phyloP scores from a whole-genome alignment of 2,329 filamentous ascomycete genomes.

The Phialocephala sp. region DNA sequence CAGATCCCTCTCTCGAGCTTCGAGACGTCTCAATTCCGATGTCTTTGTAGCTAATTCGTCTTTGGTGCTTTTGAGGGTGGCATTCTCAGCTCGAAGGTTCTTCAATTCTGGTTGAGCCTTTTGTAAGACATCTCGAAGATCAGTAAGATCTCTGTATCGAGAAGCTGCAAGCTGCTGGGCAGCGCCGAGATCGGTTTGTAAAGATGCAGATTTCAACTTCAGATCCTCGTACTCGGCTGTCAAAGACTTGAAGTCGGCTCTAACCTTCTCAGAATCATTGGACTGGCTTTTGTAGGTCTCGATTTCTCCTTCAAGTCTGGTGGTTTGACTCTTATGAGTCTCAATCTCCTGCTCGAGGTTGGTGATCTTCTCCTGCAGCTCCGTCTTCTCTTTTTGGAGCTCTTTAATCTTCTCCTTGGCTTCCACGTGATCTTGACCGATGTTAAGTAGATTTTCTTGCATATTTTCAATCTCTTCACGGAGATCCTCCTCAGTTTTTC shows the following conservation, averaged over 20 bases:
- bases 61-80: constrained; percentile 73
- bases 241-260: constrained; percentile 44
- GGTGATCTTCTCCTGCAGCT: constrained; percentile 66
- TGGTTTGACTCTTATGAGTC: constrained; percentile 37
- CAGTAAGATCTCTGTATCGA: constrained; percentile 85
- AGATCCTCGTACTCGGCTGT: constrained; percentile 68
- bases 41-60: constrained; percentile 71
- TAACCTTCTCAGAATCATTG: constrained; percentile 39
- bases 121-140: constrained; percentile 78
- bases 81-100: constrained; percentile 76
- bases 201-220: constrained; percentile 68
- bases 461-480: constrained; percentile 86
- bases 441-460: constrained; percentile 76
- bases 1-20: constrained; percentile 82
- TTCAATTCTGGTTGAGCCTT: constrained; percentile 88
- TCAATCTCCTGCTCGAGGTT: constrained; percentile 75
- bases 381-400: constrained; percentile 70
- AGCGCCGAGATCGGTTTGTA: constrained; percentile 85
- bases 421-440: constrained; percentile 84
- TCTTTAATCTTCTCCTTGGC: constrained; percentile 78
- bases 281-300: constrained; percentile 43
- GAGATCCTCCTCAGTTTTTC: constrained; percentile 78
- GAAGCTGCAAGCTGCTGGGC: constrained; percentile 86
- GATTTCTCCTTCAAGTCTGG: constrained; percentile 45
- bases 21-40: constrained; percentile 73